Percentiles rank a stretch among this genome's conserved stretches.
Conservation (phyloP, 78 protist genomes). For the Parvularia atlantis region DNA sequence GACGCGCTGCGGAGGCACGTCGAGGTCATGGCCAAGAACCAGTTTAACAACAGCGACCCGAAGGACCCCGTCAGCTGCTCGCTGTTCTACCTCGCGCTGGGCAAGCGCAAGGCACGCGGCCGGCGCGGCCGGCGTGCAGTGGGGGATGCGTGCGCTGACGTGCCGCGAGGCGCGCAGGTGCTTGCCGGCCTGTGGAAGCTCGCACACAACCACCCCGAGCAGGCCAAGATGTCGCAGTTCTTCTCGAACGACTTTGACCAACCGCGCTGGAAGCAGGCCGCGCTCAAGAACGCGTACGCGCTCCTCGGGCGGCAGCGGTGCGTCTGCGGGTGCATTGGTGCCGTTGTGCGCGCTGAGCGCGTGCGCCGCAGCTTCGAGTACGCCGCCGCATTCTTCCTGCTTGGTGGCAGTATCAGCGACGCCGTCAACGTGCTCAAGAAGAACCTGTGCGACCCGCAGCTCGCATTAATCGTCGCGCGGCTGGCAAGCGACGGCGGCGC, state of each 20-base stretch:
- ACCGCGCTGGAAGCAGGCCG: slow-evolving; percentile 36
- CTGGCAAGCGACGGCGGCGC: too few species aligned
- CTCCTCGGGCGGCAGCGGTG: slow-evolving; percentile 26
- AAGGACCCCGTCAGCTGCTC: not conserved
- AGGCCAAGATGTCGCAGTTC: slow-evolving; percentile 13
- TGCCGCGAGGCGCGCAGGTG: too few species aligned
- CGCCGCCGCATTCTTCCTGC: slow-evolving; percentile 44
- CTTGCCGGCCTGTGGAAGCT: slow-evolving; percentile 10
- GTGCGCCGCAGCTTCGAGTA: too few species aligned
- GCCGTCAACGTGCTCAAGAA: not conserved
- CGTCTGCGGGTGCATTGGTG: too few species aligned
- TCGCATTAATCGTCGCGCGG: slow-evolving; percentile 18
- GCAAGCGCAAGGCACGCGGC: too few species aligned
- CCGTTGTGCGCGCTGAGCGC: too few species aligned
- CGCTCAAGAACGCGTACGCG: slow-evolving; percentile 38
- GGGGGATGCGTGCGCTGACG: too few species aligned
- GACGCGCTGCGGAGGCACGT: not conserved
- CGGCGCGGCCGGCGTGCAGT: too few species aligned
- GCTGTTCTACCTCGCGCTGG: slow-evolving; percentile 17
- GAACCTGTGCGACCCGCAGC: slow-evolving; percentile 25
- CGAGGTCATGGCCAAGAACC: slow-evolving; percentile 6
- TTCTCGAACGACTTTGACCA: slow-evolving; percentile 21
- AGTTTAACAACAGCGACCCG: not conserved
- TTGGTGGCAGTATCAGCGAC: not conserved
- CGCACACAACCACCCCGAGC: not conserved